A percentile compares a stretch with the other conserved stretches of the same genome.
Conservation (phyloP, 2,329 filamentous ascomycete species). For the Penicillium sp. region DNA sequence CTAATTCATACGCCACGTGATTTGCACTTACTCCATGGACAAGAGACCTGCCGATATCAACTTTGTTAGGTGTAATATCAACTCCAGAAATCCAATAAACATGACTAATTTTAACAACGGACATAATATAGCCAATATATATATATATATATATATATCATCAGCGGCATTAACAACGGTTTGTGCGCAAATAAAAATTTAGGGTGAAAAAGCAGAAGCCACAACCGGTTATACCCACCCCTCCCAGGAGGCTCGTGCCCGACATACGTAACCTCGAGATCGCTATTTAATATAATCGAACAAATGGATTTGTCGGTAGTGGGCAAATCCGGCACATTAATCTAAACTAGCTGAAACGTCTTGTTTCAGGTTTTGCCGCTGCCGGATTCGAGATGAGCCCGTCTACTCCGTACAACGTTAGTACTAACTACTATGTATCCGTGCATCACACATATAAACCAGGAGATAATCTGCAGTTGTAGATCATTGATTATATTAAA, state of each 20-base stretch:
- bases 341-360: not conserved
- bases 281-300: not conserved
- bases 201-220: slow-evolving; percentile 19
- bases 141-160: not conserved
- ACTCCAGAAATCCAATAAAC: not conserved
- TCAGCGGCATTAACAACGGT: not conserved
- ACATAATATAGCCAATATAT: not conserved
- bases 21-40: not conserved
- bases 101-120: too few relatives aligned
- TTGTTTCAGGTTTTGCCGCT: not conserved
- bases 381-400: slow-evolving; percentile 1
- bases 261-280: slow-evolving; percentile 1
- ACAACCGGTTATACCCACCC: slow-evolving; percentile 17
- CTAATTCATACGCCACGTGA: not conserved
- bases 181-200: slow-evolving; percentile 13
- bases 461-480: not conserved
- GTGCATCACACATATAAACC: not conserved
- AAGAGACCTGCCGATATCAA: not conserved
- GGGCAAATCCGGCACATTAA: not conserved
- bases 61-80: not conserved
- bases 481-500: not conserved
- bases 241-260: not conserved
- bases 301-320: not conserved
- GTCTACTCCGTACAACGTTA: not conserved
- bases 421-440: not conserved